Evolutionary conservation across 2,329 filamentous ascomycete species (phyloP), one percentile per base, ranked within the genome.

Genomic region (Tolypocladium inflatum): DNA sequence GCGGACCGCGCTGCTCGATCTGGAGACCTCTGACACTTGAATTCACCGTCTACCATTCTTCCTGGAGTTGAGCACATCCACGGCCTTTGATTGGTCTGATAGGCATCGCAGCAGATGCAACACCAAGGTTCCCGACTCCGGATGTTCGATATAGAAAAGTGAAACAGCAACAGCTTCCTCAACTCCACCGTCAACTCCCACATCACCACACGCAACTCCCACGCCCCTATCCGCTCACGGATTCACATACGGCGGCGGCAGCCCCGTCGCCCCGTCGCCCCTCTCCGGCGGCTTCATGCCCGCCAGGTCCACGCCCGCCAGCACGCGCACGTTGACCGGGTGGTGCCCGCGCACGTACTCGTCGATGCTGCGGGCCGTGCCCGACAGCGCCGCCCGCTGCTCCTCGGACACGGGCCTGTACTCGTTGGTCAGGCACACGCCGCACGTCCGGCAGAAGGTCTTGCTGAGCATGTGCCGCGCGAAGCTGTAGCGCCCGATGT

Each of bases 371-470:
- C 62, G 68, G 1, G 54, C 57, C 0, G 26, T 9, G 39, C 73
- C 69, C 0, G 70, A 59, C 59, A 78, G 56, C 15, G 63, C 62
- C 4, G 69, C 71, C 15, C 73, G 11, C 55, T 73, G 62, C n/a
- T 74, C 76, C 11, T 73, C 71, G 1, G 70, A 68, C 21, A 72
- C 26, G 2, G 66, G 48, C 11, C 60, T 63, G 3, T 56, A 33
- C 11, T 66, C 58, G 59, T 76, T 76, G 51, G 66, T 68, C 45
- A 82, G 26, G n/a, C 67, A 63, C 23, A 80, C 72, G 58, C 78
- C 78, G 62, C 80, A 82, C 13, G 57, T 72, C 62, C 72, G 74
- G 70, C 80, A 82, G 60, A 82, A 82, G 1, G 65, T 65, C 71
- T 80, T 81, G 59, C 58, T 60, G 48, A 69, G 63, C 4, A 73